These are phyloP conservation scores for Gamarada debralockiae DNA, from an alignment of 495 filamentous ascomycete species.

Conservation along the genomic window DNA sequence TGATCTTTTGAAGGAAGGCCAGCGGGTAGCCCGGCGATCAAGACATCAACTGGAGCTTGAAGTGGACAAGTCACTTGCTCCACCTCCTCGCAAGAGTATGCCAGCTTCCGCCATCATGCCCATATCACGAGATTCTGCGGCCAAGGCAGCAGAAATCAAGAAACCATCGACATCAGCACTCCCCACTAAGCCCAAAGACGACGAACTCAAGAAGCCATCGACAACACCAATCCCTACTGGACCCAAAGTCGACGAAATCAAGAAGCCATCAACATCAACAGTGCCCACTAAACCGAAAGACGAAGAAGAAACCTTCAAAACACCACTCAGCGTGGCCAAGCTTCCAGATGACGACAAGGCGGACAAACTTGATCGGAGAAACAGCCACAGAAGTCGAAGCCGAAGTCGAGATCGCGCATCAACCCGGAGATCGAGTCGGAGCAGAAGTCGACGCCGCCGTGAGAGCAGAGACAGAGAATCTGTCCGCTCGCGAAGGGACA, in stretches of 20 bases:
- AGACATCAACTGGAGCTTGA: conserved; percentile 40
- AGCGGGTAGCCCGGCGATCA: conserved; percentile 37
- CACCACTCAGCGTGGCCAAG: conserved; percentile 17
- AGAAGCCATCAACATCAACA: conserved; percentile 15
- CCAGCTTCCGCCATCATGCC: conserved; percentile 54
- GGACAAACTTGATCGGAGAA: conserved; percentile 4
- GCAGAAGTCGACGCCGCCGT: conserved; percentile 14
- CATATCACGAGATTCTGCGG: conserved; percentile 18
- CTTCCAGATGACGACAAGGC: conserved; percentile 16
- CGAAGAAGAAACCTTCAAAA: conserved; percentile 20
- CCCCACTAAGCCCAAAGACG: conserved; percentile 19
- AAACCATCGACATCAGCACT: conserved; percentile 11
- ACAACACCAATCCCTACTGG: conserved; percentile 10
- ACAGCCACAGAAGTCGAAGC: conserved; percentile 16
- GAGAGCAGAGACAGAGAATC: conserved; percentile 20
- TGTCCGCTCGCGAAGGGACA: conserved; percentile 14
- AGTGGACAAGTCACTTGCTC: conserved; percentile 47
- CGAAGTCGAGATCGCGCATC: conserved; percentile 21
- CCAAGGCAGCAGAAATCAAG: conserved; percentile 17
- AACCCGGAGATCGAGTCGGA: conserved; percentile 11
- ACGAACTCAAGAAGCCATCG: conserved; percentile 14
- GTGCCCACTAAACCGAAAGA: conserved; percentile 19
- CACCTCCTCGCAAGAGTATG: conserved; percentile 45
- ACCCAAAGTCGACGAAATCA: conserved; percentile 10
- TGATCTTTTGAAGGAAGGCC: conserved; percentile 51